These are phyloP conservation scores for Aspergillus sp. DNA, from an alignment of 2,329 filamentous ascomycete genomes.

Conservation along the genomic window DNA sequence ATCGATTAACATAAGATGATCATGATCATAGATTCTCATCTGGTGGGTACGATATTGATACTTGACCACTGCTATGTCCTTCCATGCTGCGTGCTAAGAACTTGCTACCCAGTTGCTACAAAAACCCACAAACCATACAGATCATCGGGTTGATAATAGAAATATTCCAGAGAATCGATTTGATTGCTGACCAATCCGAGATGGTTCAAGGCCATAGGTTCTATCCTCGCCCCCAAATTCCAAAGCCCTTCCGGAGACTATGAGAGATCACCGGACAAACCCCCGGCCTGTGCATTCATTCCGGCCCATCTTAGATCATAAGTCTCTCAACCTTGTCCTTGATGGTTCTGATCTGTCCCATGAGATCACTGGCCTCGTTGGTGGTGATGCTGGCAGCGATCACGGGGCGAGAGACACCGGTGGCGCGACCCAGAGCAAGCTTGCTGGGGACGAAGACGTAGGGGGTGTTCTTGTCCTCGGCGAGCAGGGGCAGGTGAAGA, in stretches of 20 bases:
- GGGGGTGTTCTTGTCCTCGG: constrained; percentile 72
- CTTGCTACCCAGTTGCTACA: no score
- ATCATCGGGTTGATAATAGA: no score
- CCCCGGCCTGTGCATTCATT: neutral
- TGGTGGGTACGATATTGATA: no score
- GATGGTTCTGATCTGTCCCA: constrained; percentile 79
- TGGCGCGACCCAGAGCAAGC: constrained; percentile 83
- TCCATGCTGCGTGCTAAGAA: no score
- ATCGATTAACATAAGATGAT: no score
- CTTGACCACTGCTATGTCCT: no score
- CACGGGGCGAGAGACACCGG: constrained; percentile 83
- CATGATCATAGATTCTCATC: no score
- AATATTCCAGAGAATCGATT: no score
- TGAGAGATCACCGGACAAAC: neutral
- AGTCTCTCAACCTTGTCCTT: constrained; percentile 96
- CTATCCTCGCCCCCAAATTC: neutral
- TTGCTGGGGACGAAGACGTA: constrained; percentile 71
- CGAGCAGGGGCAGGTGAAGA: constrained; percentile 82
- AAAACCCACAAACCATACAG: no score
- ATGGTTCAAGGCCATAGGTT: no score
- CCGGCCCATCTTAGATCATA: constrained; percentile 67
- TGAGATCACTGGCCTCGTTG: constrained; percentile 86
- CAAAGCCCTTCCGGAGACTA: neutral
- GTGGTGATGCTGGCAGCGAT: constrained; percentile 87
- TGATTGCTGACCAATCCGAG: no score